Evolutionary conservation across 129 eudicot species (phyloP).

Genomic region (Oenanthe sinensis): DNA sequence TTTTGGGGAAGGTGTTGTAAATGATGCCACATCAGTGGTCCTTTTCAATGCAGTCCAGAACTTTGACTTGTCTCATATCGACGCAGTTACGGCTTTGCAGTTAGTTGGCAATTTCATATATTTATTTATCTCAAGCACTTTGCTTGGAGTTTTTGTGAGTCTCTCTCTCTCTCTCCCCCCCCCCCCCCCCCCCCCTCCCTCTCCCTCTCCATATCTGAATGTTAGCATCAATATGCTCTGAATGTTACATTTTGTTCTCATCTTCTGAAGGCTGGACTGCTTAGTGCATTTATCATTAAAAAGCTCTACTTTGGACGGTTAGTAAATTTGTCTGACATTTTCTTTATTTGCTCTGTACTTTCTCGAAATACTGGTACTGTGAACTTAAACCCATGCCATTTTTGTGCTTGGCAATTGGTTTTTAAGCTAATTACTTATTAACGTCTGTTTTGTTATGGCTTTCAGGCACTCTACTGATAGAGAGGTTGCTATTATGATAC

Average conservation of each 20-base stretch:
- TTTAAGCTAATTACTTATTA: background rate
- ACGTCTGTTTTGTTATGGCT: background rate
- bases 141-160: constrained; percentile 62
- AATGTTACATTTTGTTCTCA: constrained; percentile 14
- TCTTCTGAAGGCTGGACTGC: constrained; percentile 66
- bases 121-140: constrained; percentile 60
- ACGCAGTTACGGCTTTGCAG: constrained; percentile 35
- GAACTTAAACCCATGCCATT: background rate
- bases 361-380: background rate
- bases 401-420: background rate
- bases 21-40: constrained; percentile 85
- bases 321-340: constrained; percentile 8
- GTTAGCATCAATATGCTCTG: constrained; percentile 9
- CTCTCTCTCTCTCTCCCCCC: constrained; percentile 13
- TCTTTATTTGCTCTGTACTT: background rate
- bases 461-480: constrained; percentile 70
- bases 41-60: constrained; percentile 81
- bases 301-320: constrained; percentile 87
- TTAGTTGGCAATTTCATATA: constrained; percentile 64
- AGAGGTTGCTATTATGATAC: constrained; percentile 66
- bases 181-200: constrained; percentile 2
- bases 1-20: constrained; percentile 87
- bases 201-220: background rate
- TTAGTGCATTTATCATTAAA: constrained; percentile 76
- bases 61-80: constrained; percentile 61